Evolutionary conservation across 164 flowering plant genomes (phyloP).

Genomic region (Warburgia ugandensis): DNA sequence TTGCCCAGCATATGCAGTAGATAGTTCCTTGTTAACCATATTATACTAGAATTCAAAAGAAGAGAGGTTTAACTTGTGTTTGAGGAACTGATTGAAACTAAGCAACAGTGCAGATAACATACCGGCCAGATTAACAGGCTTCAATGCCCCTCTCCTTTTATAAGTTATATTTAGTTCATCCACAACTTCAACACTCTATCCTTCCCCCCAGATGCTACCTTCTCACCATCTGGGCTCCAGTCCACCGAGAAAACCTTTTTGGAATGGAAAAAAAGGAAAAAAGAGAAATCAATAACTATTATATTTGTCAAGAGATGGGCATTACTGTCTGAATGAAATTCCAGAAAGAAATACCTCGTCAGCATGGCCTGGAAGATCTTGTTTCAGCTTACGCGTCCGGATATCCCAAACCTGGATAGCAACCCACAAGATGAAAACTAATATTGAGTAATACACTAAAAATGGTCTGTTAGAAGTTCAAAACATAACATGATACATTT

Average conservation of each 20-base stretch:
- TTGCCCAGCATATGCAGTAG: too few relatives aligned
- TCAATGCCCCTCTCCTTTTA: too few relatives aligned
- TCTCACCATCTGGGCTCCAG: slow-evolving; percentile 99
- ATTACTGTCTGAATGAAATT: neutral
- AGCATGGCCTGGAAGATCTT: slow-evolving; percentile 97
- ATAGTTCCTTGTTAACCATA: too few relatives aligned
- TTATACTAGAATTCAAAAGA: too few relatives aligned
- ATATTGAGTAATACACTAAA: neutral
- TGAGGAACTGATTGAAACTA: too few relatives aligned
- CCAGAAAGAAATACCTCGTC: slow-evolving; percentile 61
- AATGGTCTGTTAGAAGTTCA: too few relatives aligned
- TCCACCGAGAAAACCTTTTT: slow-evolving; percentile 89
- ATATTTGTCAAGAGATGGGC: neutral
- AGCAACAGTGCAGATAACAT: too few relatives aligned
- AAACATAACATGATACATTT: neutral
- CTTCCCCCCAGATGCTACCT: slow-evolving; percentile 94
- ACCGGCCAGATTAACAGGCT: too few relatives aligned
- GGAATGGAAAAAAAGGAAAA: neutral
- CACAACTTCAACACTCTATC: slow-evolving; percentile 82
- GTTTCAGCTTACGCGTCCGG: slow-evolving; percentile 64
- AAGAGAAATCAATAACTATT: neutral
- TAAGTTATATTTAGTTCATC: slow-evolving; percentile 67
- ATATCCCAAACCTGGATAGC: slow-evolving; percentile 78
- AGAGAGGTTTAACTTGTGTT: too few relatives aligned
- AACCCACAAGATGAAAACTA: neutral